Base-by-base conservation (phyloP, 345 rosid species). In the Brassica rapa region DNA sequence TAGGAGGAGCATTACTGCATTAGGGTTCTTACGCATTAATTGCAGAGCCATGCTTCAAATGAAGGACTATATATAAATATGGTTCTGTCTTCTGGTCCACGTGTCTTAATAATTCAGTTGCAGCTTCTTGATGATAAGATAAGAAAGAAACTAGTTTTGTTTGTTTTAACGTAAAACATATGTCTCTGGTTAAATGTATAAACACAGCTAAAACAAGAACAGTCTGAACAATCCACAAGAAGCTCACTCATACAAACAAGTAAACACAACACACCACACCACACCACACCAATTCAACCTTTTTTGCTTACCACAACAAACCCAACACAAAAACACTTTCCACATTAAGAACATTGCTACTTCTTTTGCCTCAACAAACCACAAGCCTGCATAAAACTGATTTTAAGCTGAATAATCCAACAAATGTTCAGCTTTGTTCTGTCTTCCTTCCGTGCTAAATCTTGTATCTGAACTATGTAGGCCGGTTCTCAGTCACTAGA, bases 401-500 rank as follows among this genome's bases (percentile, higher is more conserved):
- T 66, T 66, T 68, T 24, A 79, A 59, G 74, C 70, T 73, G 70
- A 67, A 67, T 19, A 61, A 67, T 49, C 65, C 46, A 49, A 68
- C 67, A 35, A 12, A 4, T 35, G 9, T 8, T 35, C 39, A 35
- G 37, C 33, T 73, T 10, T 49, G 73, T 30, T 59, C 24, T 66
- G 46, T 68, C 73, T 68, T 68, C 27, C 30, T 82, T 79, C 59
- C 70, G 25, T 70, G 61, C 74, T 76, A 82, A 76, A 74, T 72
- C 55, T 41, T 70, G 71, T 77, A 33, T 35, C 37, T 33, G 7
- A 1, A 70, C 81, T 89, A 94, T 27, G 89, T 66, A 41, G 78
- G 85, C 41, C 85, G 82, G 79, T 77, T 86, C 83, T 90, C 92
- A 8, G 81, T 70, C 53, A 84, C 76, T 86, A 89, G 72, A 60